Evolutionary conservation across 305 asterid species (phyloP).

Genomic region (Solanum chacoense): DNA sequence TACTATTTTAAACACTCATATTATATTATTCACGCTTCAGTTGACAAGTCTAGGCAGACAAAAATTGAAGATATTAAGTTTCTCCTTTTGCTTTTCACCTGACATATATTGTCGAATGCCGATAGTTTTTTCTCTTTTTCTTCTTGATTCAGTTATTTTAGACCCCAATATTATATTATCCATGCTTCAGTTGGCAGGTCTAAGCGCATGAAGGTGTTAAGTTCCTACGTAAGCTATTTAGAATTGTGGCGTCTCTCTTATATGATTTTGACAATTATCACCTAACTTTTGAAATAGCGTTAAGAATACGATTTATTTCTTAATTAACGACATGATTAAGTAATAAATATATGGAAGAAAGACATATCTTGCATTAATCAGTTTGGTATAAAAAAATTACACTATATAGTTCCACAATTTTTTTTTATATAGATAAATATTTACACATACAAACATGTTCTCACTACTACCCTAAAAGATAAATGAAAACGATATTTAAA

Average conservation of each 20-base stretch:
- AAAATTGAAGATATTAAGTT: background rate
- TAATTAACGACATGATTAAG: background rate
- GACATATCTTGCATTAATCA: background rate
- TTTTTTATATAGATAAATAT: background rate
- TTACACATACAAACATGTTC: background rate
- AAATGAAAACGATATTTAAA: background rate
- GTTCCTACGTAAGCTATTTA: background rate
- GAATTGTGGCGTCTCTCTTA: background rate
- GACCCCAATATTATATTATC: background rate
- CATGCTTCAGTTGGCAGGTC: background rate
- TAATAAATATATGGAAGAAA: background rate
- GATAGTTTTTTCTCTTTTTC: background rate
- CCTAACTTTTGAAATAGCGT: background rate
- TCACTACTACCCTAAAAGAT: background rate
- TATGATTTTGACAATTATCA: background rate
- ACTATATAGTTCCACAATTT: background rate
- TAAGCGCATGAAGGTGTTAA: background rate
- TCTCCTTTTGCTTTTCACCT: background rate
- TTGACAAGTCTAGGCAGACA: background rate
- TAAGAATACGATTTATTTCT: background rate
- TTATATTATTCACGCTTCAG: background rate
- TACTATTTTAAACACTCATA: background rate
- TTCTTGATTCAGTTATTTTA: background rate
- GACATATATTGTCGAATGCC: background rate
- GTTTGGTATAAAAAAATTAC: background rate